Conservation (phyloP, 108 stramenopile genomes). For the Nitzschia palea region DNA sequence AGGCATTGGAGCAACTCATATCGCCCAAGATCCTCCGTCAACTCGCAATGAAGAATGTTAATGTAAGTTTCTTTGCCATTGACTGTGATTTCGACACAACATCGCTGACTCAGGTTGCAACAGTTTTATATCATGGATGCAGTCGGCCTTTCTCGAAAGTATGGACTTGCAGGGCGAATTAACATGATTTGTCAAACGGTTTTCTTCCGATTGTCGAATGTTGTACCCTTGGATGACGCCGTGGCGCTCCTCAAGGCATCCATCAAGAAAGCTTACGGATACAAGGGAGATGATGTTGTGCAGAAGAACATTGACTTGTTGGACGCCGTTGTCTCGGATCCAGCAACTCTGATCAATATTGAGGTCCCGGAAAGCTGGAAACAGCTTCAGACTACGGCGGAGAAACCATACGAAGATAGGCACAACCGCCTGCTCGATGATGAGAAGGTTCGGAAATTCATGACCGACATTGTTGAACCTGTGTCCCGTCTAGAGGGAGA, state of each 20-base stretch:
- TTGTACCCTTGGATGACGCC: conserved; percentile 52
- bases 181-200: conserved; percentile 62
- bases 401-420: conserved; percentile 35
- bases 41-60: conserved; percentile 23
- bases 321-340: conserved; percentile 52
- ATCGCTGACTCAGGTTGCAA: neutral
- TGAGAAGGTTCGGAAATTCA: conserved; percentile 48
- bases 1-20: conserved; percentile 55
- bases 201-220: conserved; percentile 58
- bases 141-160: conserved; percentile 39
- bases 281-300: conserved; percentile 66
- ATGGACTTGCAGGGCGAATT: conserved; percentile 57
- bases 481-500: conserved; percentile 60
- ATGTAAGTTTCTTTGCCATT: conserved; percentile 1
- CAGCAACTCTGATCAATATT: conserved; percentile 34
- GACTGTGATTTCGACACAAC: neutral
- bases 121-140: conserved; percentile 62
- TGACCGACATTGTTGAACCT: conserved; percentile 57
- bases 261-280: conserved; percentile 48
- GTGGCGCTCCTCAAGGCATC: conserved; percentile 46
- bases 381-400: conserved; percentile 32
- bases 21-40: conserved; percentile 53
- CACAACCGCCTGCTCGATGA: conserved; percentile 59
- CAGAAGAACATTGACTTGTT: conserved; percentile 55
- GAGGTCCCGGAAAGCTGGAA: conserved; percentile 54